Base-by-base conservation (phyloP, 805 yeast species). In the Helenozyma baotianmanensis region DNA sequence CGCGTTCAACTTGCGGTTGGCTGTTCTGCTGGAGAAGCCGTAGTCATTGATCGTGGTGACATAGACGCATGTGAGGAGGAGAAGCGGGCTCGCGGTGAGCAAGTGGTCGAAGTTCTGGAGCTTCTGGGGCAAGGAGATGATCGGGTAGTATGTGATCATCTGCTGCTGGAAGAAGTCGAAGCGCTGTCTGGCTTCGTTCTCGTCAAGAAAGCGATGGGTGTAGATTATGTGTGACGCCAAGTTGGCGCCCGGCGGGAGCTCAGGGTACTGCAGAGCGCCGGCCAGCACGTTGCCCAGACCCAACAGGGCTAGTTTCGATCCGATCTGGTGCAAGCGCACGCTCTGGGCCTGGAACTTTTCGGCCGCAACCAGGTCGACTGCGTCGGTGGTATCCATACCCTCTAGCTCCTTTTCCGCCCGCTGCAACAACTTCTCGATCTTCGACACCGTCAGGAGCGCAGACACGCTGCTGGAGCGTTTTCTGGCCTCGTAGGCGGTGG, bases 111-210 rank as follows among this genome's bases (percentile, higher is more conserved):
- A 72, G 11, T 62, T 53, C 19, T 58, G 58, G 12, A 55, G 36
- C 6, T 39, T 34, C 9, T 33, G 12, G 3, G 78, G 68, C 19
- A 74, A 49, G 11, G 73, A 58, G 3, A 71, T 55, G 25, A 70
- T 58, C 7, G 80, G 80, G 64, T 73, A 74, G 46, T 56, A 71
- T 9, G 64, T 56, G 11, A 69, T 45, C 53, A 73, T 56, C 9
- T 64, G 58, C 6, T 53, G 29, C 10, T 59, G 43, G 39, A 73
- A 74, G 30, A 43, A 53, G 6, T 48, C 39, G 33, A 50, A 63
- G 40, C 72, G 55, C 10, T 39, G 34, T 17, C 50, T 48, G 2
- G 70, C 60, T 21, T 64, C 70, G 4, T 56, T 55, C 9, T 52
- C 43, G 12, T 14, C 6, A 30, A 36, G 26, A 14, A 29, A 18